Percentiles rank a stretch among this genome's conserved stretches.
Conservation (phyloP, 352 stramenopile species). For the Globisporangium uncinulatum region DNA sequence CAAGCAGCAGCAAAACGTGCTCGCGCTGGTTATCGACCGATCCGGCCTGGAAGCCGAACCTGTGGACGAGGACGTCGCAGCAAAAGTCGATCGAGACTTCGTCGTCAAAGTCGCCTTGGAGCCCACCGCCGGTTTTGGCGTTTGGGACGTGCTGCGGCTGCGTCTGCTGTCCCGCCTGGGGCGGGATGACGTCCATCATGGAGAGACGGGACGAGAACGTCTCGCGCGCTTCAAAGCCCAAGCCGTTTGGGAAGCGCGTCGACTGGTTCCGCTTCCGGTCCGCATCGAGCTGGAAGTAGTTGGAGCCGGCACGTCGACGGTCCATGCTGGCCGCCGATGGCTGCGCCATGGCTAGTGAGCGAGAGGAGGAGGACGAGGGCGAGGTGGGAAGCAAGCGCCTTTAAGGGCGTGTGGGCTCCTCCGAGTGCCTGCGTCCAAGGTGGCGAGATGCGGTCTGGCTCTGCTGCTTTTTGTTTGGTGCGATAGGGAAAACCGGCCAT, state of each 20-base stretch:
- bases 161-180: slow-evolving; percentile 17
- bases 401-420: too few relatives aligned
- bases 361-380: too few relatives aligned
- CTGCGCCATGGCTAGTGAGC: slow-evolving; percentile 70
- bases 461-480: too few relatives aligned
- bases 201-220: slow-evolving; percentile 54
- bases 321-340: slow-evolving; percentile 23
- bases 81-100: slow-evolving; percentile 69
- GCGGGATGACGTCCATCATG: slow-evolving; percentile 59
- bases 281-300: slow-evolving; percentile 80
- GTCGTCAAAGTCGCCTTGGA: slow-evolving; percentile 67
- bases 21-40: slow-evolving; percentile 74
- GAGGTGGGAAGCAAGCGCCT: too few relatives aligned
- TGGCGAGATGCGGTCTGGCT: too few relatives aligned
- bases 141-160: slow-evolving; percentile 19
- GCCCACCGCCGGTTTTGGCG: slow-evolving; percentile 26
- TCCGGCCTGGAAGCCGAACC: slow-evolving; percentile 71
- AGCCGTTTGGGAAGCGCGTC: slow-evolving; percentile 20
- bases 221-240: slow-evolving; percentile 27
- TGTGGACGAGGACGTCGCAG: slow-evolving; percentile 63
- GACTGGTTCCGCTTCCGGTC: slow-evolving; percentile 71
- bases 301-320: slow-evolving; percentile 67
- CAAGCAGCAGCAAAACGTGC: slow-evolving; percentile 65
- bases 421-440: too few relatives aligned
- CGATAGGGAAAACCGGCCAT: too few relatives aligned